These are phyloP conservation scores for Arthrobotrys megalospora DNA, from an alignment of 2,329 filamentous ascomycete species.

Conservation along the genomic window DNA sequence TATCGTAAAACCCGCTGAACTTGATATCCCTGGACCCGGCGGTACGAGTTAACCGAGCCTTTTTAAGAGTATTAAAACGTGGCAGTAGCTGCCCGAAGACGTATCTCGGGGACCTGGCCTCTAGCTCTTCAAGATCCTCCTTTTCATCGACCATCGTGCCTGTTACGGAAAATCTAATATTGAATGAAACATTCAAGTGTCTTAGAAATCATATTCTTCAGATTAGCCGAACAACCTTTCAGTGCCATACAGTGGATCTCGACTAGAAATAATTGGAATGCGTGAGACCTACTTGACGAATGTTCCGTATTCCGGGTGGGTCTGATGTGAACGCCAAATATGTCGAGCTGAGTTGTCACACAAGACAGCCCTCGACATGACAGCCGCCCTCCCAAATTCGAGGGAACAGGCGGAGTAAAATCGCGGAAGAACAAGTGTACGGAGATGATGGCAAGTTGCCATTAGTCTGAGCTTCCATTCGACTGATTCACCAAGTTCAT, in stretches of 20 bases:
- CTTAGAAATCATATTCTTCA: neutral
- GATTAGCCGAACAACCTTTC: neutral
- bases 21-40: neutral
- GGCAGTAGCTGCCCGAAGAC: neutral
- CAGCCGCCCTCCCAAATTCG: neutral
- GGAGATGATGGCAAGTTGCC: slow-evolving; percentile 16
- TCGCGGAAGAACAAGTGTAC: neutral
- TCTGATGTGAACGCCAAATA: neutral
- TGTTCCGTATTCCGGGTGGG: neutral
- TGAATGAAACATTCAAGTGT: neutral
- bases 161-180: neutral
- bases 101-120: neutral
- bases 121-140: neutral
- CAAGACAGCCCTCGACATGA: neutral
- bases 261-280: neutral
- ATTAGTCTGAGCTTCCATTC: neutral
- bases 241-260: no score
- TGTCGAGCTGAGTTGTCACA: neutral
- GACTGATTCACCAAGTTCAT: neutral
- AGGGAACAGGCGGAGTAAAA: neutral
- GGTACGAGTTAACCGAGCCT: neutral
- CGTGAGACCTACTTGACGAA: neutral
- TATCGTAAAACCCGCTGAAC: neutral
- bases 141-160: neutral
- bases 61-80: neutral